Evolutionary conservation across 139 green algal genomes (phyloP), one percentile per base, ranked within the genome.

Genomic region (Astrephomene gubernaculifera): DNA sequence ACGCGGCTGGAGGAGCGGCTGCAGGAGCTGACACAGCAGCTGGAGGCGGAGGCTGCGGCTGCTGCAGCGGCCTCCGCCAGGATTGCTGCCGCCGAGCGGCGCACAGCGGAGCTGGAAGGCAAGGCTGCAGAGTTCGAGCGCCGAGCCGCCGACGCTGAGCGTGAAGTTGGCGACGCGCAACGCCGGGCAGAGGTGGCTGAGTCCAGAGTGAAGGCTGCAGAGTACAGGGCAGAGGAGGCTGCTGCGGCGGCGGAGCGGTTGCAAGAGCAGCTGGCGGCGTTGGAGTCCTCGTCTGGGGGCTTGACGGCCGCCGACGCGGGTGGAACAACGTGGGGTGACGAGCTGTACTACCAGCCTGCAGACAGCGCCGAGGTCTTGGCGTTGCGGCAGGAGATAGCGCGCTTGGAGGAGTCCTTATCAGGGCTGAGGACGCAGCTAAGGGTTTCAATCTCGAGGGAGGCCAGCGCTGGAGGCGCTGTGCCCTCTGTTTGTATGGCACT

Each of bases 1-100:
- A 45, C 61, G 19, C 35, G 82, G 69, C 61, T 88, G 35, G 67
- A 82, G 71, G 68, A 36, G 4, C 41, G 82, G 41, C n/a, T 82
- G 38, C 24, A 65, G 8, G 31, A 85, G 63, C 64, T 75, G n/a
- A 54, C 79, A 33, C 64, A 39, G 35, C 63, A 71, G 36, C 44
- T 67, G 21, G 64, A 4, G 2, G 25, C 10, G 31, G 44, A 27
- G 1, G 52, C 61, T 7, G n/a, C 70, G 9, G 44, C 38, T 12
- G 35, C 64, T n/a, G 21, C n/a, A n/a, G n/a, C n/a, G n/a, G n/a
- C n/a, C n/a, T n/a, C n/a, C n/a, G n/a, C n/a, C n/a, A n/a, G n/a
- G n/a, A n/a, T n/a, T 2, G 29, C 39, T 17, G 24, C 68, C 9
- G 31, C 33, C 68, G 68, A 75, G 27, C 41, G 39, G 25, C 38